phyloP scores from a whole-genome alignment of 2,329 filamentous ascomycete species.

The Aphanoascus verrucosus region DNA sequence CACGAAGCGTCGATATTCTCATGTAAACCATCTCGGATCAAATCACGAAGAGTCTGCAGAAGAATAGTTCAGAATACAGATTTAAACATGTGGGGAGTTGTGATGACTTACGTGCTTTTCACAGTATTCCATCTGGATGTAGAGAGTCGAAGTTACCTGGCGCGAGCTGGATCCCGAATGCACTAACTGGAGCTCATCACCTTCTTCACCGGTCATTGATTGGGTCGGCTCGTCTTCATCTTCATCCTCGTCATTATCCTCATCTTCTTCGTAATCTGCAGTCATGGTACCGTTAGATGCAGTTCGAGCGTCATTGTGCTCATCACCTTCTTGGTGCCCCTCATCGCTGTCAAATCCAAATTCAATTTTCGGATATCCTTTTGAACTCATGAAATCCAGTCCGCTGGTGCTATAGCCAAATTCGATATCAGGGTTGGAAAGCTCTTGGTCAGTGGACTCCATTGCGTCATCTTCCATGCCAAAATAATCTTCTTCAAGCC shows the following conservation, averaged over 20 bases:
- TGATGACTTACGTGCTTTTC: conserved; percentile 59
- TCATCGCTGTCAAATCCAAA: conserved; percentile 53
- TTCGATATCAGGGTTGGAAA: conserved; percentile 33
- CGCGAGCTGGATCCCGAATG: conserved; percentile 41
- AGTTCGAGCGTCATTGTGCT: conserved; percentile 31
- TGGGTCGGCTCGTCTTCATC: conserved; percentile 8
- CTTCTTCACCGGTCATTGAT: conserved; percentile 20
- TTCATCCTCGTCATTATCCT: conserved; percentile 16
- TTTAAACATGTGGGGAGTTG: background rate
- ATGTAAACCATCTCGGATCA: conserved; percentile 66
- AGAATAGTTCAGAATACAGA: background rate
- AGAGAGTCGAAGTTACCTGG: conserved; percentile 62
- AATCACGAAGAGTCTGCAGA: conserved; percentile 64
- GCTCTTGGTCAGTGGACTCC: conserved; percentile 37
- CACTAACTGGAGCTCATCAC: conserved; percentile 31
- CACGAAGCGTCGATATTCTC: conserved; percentile 70
- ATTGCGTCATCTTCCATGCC: conserved; percentile 34
- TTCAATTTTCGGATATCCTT: conserved; percentile 62
- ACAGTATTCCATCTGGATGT: conserved; percentile 99
- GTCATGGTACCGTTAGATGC: conserved; percentile 26
- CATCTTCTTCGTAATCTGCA: conserved; percentile 9
- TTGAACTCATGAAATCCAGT: conserved; percentile 87
- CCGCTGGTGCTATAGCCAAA: conserved; percentile 66
- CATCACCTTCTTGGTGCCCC: conserved; percentile 36
- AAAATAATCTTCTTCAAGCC: conserved; percentile 62